Evolutionary conservation across 129 eudicot genomes (phyloP), one percentile per base, ranked within the genome.

Genomic region (Deinandra increscens): DNA sequence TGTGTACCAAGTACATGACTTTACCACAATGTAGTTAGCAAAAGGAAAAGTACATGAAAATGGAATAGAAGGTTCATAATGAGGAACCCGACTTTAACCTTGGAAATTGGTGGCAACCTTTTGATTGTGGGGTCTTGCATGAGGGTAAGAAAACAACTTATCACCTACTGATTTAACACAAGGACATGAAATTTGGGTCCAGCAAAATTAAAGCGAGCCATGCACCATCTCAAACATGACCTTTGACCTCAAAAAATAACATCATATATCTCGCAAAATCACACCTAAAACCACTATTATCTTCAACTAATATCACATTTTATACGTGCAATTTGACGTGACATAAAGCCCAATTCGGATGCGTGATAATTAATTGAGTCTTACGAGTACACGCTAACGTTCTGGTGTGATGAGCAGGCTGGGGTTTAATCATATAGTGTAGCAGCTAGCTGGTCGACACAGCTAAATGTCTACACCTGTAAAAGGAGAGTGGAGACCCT

Each of bases 1-100:
- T 48, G 44, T 48, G 33, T 37, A 76, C 49, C 13, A 29, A 41
- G 41, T 53, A 66, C 59, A 53, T n/a, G n/a, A n/a, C 71, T 46
- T 64, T 72, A 61, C 36, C 29, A 50, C 19, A 39, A 62, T 54
- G 65, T 65, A 59, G 80, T 54, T 65, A 33, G 79, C 72, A 65
- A 63, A 61, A 73, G 66, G 62, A 73, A 68, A 37, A n/a, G n/a
- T n/a, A 64, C 78, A 80, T 77, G 78, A 73, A 78, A 69, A 68
- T 46, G 82, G 84, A 76, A 80, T 72, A 51, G 74, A 80, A 62
- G 79, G 70, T 76, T 72, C 75, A 72, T 76, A 64, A 58, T 65
- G 81, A 61, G 70, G 64, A 13, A 75, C 69, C 69, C 36, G 68
- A 68, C 69, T 76, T 36, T 36, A 26, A 26, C 31, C 31, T 60